Evolutionary conservation across 805 yeast species (phyloP).

Genomic region (Barnettozyma salicaria): DNA sequence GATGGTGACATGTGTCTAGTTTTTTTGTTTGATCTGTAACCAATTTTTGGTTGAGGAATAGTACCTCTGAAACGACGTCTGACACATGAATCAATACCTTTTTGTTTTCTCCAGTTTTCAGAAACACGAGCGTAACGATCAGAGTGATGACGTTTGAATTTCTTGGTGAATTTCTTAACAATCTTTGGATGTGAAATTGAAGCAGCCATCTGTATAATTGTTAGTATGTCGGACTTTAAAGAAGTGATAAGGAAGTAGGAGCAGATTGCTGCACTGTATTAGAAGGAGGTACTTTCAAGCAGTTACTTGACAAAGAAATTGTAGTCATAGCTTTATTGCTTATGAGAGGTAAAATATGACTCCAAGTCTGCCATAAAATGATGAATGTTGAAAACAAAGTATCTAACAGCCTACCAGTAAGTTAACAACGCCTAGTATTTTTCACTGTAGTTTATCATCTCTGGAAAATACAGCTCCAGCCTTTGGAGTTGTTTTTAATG

Average conservation of each 20-base stretch:
- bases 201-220: slow-evolving; percentile 74
- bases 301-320: no score
- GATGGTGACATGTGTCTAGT: slow-evolving; percentile 94
- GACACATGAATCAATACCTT: slow-evolving; percentile 99
- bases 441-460: no score
- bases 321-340: no score
- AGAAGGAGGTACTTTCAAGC: no score
- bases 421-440: no score
- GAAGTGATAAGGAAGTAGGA: background rate
- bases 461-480: no score
- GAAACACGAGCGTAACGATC: slow-evolving; percentile 98
- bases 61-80: slow-evolving; percentile 99
- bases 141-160: slow-evolving; percentile 99
- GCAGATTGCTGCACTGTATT: background rate
- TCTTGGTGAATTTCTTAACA: slow-evolving; percentile 98
- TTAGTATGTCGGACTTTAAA: slow-evolving; percentile 19
- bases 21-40: slow-evolving; percentile 99
- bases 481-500: no score
- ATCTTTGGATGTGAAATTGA: slow-evolving; percentile 98
- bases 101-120: slow-evolving; percentile 99
- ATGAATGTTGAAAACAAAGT: no score
- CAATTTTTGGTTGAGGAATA: slow-evolving; percentile 98
- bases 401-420: no score
- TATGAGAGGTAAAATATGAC: no score
- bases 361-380: no score